Conservation (phyloP, 208 protist species). For the Acanthamoeba castellanii region DNA sequence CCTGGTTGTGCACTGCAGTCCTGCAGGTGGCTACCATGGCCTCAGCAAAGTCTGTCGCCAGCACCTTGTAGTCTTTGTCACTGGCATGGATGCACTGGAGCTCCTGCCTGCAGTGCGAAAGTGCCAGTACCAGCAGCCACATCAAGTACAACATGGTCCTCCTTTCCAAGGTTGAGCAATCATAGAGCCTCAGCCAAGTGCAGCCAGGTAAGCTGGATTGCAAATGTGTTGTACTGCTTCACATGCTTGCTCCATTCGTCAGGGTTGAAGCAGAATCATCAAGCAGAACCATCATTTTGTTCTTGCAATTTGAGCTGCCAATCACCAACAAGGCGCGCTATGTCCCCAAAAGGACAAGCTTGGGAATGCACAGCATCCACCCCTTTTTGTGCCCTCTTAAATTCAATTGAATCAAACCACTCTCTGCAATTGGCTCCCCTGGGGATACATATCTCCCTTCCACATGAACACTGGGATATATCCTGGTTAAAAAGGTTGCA, state of each 20-base stretch:
- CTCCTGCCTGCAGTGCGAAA: neutral
- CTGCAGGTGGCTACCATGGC: neutral
- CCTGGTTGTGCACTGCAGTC: neutral
- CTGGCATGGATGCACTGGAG: neutral
- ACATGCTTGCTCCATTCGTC: neutral
- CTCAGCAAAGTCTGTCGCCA: constrained; percentile 28
- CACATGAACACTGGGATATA: no score
- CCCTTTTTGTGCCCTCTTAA: no score
- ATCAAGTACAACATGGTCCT: neutral
- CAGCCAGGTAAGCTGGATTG: neutral
- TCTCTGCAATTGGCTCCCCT: no score
- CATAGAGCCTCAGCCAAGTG: neutral
- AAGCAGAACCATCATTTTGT: no score
- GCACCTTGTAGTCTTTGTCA: neutral
- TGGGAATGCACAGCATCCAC: no score
- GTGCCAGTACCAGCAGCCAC: neutral
- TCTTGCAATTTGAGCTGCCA: no score
- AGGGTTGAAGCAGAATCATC: no score
- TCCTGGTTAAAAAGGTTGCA: no score
- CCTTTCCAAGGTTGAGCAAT: neutral
- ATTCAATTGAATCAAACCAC: no score
- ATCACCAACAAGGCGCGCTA: no score
- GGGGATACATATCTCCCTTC: no score
- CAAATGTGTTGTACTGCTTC: neutral
- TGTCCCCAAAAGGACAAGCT: no score